Evolutionary conservation across 306 rosid genomes (phyloP).

Genomic region (Rosa rugosa): DNA sequence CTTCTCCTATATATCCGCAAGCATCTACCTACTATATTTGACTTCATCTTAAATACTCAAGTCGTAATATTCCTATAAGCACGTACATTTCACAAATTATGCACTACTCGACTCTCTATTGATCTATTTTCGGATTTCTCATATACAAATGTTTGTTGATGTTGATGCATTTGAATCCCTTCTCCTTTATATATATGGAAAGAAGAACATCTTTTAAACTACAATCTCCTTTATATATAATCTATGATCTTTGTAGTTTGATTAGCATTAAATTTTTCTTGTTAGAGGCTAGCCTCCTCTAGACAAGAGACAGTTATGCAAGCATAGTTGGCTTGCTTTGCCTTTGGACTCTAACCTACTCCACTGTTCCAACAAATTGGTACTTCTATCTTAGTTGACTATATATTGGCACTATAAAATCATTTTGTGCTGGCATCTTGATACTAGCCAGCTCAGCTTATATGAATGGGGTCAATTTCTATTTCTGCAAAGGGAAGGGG

Average conservation of each 20-base stretch:
- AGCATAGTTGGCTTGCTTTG: neutral
- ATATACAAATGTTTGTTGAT: neutral
- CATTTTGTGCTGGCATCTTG: constrained; percentile 1
- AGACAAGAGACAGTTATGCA: neutral
- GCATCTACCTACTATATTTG: neutral
- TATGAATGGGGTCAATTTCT: neutral
- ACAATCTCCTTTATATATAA: neutral
- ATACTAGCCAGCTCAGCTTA: neutral
- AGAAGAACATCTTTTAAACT: neutral
- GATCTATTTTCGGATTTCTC: neutral
- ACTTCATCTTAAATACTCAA: neutral
- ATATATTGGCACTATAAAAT: neutral
- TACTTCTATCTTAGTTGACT: neutral
- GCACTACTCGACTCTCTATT: neutral
- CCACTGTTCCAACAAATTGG: too few relatives aligned
- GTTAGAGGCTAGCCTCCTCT: neutral
- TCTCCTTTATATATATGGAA: neutral
- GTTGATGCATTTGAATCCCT: neutral
- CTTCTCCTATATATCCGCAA: neutral
- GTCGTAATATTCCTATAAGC: neutral
- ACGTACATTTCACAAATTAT: neutral
- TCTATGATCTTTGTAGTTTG: neutral
- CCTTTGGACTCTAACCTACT: neutral
- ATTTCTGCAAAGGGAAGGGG: neutral
- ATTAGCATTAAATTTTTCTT: neutral